Conservation (phyloP, 208 protist genomes). For the Vickermania ingenoplastis region DNA sequence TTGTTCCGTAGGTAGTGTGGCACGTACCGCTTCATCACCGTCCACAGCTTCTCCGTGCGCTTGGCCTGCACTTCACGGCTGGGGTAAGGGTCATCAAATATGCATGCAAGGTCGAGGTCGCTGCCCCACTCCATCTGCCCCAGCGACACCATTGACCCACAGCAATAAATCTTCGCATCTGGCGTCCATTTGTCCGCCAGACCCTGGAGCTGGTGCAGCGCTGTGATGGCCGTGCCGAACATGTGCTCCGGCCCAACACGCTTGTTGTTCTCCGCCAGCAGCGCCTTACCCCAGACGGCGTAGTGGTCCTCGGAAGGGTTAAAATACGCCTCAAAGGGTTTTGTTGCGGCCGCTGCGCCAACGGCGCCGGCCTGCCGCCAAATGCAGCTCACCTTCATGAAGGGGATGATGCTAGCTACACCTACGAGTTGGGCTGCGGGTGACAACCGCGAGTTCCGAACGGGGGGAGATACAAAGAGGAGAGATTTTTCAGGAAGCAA, state of each 20-base stretch:
- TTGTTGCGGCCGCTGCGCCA: not conserved
- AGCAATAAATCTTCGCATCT: conserved; percentile 86
- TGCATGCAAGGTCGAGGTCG: conserved; percentile 81
- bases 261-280: conserved; percentile 70
- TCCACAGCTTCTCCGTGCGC: conserved; percentile 81
- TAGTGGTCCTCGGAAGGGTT: conserved; percentile 62
- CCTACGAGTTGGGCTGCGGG: no score
- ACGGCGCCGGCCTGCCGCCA: no score
- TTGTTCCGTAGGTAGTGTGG: conserved; percentile 75
- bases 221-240: conserved; percentile 71
- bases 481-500: no score
- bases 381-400: no score
- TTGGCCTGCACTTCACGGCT: conserved; percentile 71
- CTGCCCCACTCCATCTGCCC: conserved; percentile 89
- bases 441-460: no score
- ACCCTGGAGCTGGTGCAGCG: conserved; percentile 72
- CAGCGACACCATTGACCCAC: conserved; percentile 77
- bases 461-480: no score
- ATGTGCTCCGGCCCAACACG: conserved; percentile 79
- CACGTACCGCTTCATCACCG: conserved; percentile 79
- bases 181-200: conserved; percentile 85
- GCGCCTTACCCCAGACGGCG: conserved; percentile 55
- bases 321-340: conserved; percentile 13
- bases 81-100: conserved; percentile 85
- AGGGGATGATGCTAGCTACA: no score